Percentiles rank a stretch among this genome's conserved stretches.
These are phyloP conservation scores for Fusarium penzigii DNA, from an alignment of 2,329 filamentous ascomycete genomes.

Conservation along the genomic window DNA sequence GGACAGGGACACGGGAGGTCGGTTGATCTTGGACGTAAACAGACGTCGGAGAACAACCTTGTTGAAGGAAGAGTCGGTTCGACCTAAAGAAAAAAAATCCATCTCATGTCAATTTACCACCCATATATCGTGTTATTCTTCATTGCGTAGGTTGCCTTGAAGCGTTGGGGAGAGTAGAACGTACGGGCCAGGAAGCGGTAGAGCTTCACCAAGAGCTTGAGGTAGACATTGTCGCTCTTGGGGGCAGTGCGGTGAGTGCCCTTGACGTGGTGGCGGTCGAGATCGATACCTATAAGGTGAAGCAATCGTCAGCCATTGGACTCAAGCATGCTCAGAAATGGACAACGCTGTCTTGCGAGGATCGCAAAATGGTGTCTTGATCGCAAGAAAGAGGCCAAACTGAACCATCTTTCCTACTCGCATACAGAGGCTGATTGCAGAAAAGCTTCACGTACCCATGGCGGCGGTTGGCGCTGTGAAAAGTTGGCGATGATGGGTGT, in stretches of 20 bases:
- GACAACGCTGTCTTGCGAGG: conserved; percentile 32
- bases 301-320: conserved; percentile 62
- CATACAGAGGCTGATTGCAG: conserved; percentile 46
- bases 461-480: conserved; percentile 48
- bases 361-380: conserved; percentile 31
- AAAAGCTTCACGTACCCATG: conserved; percentile 60
- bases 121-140: background rate
- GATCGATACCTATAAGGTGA: conserved; percentile 66
- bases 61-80: conserved; percentile 98
- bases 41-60: conserved; percentile 96
- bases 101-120: conserved; percentile 9
- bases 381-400: conserved; percentile 24
- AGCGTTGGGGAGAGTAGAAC: conserved; percentile 48
- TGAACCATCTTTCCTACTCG: conserved; percentile 45
- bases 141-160: background rate
- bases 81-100: conserved; percentile 59
- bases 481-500: conserved; percentile 41
- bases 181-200: conserved; percentile 96
- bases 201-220: conserved; percentile 96
- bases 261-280: conserved; percentile 69
- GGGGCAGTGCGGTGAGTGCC: conserved; percentile 85
- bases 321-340: conserved; percentile 63
- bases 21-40: conserved; percentile 99
- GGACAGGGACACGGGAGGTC: conserved; percentile 90
- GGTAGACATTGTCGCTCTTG: conserved; percentile 98